Evolutionary conservation across 2,329 filamentous ascomycete genomes (phyloP).

Genomic region (Verticillium nonalfalfae): DNA sequence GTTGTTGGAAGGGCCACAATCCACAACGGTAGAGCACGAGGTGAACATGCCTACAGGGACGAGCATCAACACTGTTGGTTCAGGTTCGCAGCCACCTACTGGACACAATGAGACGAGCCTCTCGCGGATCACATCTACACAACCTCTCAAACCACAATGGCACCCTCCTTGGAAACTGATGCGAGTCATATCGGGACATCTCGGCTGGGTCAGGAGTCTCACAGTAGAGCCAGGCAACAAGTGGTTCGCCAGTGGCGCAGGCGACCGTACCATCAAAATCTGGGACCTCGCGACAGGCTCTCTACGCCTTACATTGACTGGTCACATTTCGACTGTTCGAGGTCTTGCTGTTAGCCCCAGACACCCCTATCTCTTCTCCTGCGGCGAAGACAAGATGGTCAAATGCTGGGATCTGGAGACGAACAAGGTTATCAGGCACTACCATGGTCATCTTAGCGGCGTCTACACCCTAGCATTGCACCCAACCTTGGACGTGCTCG

Average conservation of each 20-base stretch:
- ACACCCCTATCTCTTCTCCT: constrained; percentile 96
- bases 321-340: constrained; percentile 88
- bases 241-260: constrained; percentile 95
- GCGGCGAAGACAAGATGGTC: constrained; percentile 99
- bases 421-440: constrained; percentile 98
- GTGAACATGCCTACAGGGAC: background rate
- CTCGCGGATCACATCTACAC: background rate
- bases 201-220: constrained; percentile 88
- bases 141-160: constrained; percentile 72
- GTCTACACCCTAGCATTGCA: constrained; percentile 94
- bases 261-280: constrained; percentile 96
- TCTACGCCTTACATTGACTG: constrained; percentile 81
- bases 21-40: background rate
- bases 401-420: constrained; percentile 99
- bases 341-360: constrained; percentile 87
- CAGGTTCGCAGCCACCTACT: background rate
- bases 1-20: constrained; percentile 25
- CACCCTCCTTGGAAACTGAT: constrained; percentile 98
- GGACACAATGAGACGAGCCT: background rate
- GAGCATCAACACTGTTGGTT: background rate
- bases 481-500: constrained; percentile 87
- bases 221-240: constrained; percentile 94
- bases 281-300: constrained; percentile 90
- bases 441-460: constrained; percentile 92
- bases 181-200: constrained; percentile 91